A percentile compares a stretch with the other conserved stretches of the same genome.
These are phyloP conservation scores for Prosopis cineraria DNA, from an alignment of 306 rosid species.

Conservation along the genomic window DNA sequence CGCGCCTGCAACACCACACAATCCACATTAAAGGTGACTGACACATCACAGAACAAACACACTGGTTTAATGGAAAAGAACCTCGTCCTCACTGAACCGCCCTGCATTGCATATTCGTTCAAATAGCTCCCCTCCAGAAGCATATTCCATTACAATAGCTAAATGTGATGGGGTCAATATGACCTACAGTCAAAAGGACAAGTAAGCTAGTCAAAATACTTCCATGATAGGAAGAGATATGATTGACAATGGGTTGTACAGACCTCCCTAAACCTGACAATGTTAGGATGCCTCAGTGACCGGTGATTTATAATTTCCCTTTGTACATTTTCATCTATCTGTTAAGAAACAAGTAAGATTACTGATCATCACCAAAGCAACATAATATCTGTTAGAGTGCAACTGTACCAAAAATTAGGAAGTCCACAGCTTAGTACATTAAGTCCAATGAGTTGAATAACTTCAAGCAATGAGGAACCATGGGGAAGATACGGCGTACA, in stretches of 20 bases:
- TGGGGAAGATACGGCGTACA: background rate
- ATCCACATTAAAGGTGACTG: conserved; percentile 26
- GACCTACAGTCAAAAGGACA: conserved; percentile 53
- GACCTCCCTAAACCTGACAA: background rate
- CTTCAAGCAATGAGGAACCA: background rate
- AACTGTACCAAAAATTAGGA: conserved; percentile 6
- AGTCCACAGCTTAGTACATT: background rate
- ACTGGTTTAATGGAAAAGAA: conserved; percentile 32
- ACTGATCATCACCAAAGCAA: conserved; percentile 12
- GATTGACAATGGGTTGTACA: conserved; percentile 29
- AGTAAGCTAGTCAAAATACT: conserved; percentile 24
- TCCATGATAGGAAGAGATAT: conserved; percentile 14
- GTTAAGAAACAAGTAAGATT: conserved; percentile 28
- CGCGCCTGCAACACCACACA: conserved; percentile 70
- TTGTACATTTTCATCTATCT: too few species aligned
- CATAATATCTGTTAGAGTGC: conserved; percentile 5
- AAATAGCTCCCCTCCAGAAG: too few species aligned
- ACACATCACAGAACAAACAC: conserved; percentile 26
- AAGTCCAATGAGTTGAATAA: conserved; percentile 8
- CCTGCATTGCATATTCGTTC: too few species aligned
- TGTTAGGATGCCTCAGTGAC: too few species aligned
- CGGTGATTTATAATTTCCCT: too few species aligned
- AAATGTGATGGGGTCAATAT: conserved; percentile 36
- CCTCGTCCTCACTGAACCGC: too few species aligned
- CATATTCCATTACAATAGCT: too few species aligned